Conservation (phyloP, 257 asterid genomes). For the Penstemon davidsonii region DNA sequence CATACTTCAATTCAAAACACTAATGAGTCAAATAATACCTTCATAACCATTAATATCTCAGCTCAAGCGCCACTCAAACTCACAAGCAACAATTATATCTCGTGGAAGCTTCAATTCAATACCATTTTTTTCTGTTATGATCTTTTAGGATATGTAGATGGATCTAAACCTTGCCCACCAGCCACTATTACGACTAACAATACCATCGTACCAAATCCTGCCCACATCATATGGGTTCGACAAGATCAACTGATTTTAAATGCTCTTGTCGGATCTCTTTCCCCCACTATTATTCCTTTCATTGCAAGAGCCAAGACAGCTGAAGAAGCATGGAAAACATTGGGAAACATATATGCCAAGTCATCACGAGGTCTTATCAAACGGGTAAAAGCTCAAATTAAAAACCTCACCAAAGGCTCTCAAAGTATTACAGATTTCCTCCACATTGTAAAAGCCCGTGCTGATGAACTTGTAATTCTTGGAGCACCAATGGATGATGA, state of each 20-base stretch:
- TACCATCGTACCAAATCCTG: neutral
- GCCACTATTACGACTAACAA: neutral
- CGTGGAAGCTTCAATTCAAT: conserved; percentile 8
- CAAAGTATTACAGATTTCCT: neutral
- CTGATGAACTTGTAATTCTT: neutral
- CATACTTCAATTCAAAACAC: no score
- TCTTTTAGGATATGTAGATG: conserved; percentile 3
- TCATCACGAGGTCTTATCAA: conserved; percentile 19
- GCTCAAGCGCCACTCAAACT: no score
- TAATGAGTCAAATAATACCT: no score
- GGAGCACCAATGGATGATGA: neutral
- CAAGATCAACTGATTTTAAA: conserved; percentile 17
- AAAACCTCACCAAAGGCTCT: neutral
- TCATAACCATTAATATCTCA: no score
- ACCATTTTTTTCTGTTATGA: conserved; percentile 11
- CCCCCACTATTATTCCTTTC: neutral
- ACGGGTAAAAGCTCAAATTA: conserved; percentile 7
- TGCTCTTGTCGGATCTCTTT: conserved; percentile 1
- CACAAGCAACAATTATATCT: neutral
- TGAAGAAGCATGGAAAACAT: neutral
- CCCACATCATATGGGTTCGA: neutral
- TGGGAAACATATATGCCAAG: conserved; percentile 5
- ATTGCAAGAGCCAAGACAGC: neutral
- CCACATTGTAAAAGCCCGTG: neutral
- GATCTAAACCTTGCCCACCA: neutral